phyloP scores from a whole-genome alignment of 2,329 filamentous ascomycete genomes.

The Cyanodermella asteris region DNA sequence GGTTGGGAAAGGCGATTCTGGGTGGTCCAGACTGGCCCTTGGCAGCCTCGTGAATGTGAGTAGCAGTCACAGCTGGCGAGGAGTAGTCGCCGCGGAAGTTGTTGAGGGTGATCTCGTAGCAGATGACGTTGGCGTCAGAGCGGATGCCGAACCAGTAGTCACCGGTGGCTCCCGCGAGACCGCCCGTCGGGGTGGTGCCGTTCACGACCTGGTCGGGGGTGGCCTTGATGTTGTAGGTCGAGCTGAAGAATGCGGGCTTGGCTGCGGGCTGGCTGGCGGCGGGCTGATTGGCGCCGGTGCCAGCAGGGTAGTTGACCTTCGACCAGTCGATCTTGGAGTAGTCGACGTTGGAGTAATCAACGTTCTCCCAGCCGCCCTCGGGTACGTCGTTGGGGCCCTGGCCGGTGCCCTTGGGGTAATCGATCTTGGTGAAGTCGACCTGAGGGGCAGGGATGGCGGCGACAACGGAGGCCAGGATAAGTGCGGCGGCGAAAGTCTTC shows the following conservation, averaged over 20 bases:
- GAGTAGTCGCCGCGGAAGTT: slow-evolving; percentile 28
- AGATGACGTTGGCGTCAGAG: slow-evolving; percentile 17
- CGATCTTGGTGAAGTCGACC: slow-evolving; percentile 2
- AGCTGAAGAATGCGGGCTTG: slow-evolving; percentile 21
- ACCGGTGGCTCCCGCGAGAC: slow-evolving; percentile 23
- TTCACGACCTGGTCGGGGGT: slow-evolving; percentile 29
- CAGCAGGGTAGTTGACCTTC: slow-evolving; percentile 2
- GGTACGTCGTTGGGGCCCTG: slow-evolving; percentile 1
- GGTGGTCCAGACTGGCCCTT: slow-evolving; percentile 28
- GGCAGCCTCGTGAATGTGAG: slow-evolving; percentile 31
- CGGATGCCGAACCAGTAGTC: slow-evolving; percentile 31
- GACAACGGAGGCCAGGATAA: too few relatives aligned
- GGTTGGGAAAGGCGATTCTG: slow-evolving; percentile 30
- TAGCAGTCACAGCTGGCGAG: slow-evolving; percentile 29
- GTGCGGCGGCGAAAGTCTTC: too few relatives aligned
- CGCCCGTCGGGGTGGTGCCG: slow-evolving; percentile 18
- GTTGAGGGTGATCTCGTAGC: slow-evolving; percentile 28
- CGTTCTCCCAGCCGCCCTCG: slow-evolving; percentile 2
- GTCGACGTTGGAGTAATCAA: background rate
- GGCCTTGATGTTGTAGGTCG: slow-evolving; percentile 25
- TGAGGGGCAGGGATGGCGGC: background rate
- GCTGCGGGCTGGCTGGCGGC: background rate
- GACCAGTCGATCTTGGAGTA: slow-evolving; percentile 1
- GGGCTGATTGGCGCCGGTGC: slow-evolving; percentile 1
- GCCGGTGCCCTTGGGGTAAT: slow-evolving; percentile 4